Evolutionary conservation across 208 protist genomes (phyloP), one percentile per base, ranked within the genome.

Genomic region (Strigomonas galati): DNA sequence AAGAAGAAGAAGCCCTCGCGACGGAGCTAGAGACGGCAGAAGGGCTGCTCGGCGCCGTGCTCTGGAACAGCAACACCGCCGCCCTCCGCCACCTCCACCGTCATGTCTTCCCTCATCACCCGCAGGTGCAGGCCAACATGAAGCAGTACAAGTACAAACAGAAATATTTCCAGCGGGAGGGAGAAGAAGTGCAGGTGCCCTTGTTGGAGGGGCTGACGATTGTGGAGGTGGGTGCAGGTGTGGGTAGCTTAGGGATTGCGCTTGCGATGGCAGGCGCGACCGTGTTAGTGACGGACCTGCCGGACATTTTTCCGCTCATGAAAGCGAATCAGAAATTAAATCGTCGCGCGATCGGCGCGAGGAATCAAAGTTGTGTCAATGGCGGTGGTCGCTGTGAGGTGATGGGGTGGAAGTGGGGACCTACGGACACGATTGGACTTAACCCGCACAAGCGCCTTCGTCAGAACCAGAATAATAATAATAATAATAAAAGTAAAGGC

Each of bases 51-150:
- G 91, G 91, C 21, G 78, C 91, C 0, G 91, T 96, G 28, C 69
- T 96, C 57, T 96, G 91, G 88, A 96, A 96, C 68, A 93, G 87
- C 77, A 96, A 96, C 68, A 78, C 56, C 15, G 80, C 81, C 24
- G 85, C 86, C 1, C 70, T 94, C 23, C 17, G 58, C 15, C 79
- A 94, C 67, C 71, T 96, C 23, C 81, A 92, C 56, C 28, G 71
- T 0, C 81, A 86, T 59, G 69, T 40, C 35, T 40, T 40, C 35
- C 7, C 35, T 4, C 35, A 10, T 10, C 35, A 40, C 35, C 35
- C 35, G 35, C 35, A 10, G 35, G 35, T 40, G 35, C 35, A 40
- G 35, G 35, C 35, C 7, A 40, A 40, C 24, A 43, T 77, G 59
- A n/a, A 27, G 30, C 61, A 40, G 4, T 58, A n/a, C n/a, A n/a